Conservation (phyloP, 2,329 filamentous ascomycete genomes). For the Fusarium solani-melongenae region DNA sequence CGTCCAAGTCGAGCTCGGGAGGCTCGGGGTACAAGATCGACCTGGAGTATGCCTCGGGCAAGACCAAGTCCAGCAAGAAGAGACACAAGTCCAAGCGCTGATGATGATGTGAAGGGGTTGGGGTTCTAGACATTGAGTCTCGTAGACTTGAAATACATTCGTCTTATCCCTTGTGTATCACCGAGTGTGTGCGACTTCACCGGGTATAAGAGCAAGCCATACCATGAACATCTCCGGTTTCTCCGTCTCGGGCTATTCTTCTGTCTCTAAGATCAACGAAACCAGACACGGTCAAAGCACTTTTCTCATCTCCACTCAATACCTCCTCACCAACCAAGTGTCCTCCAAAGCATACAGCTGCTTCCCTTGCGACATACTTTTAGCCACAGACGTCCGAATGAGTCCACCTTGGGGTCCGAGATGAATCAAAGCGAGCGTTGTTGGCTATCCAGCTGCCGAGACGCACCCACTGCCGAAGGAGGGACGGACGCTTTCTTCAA, state of each 20-base stretch:
- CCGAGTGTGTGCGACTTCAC: background rate
- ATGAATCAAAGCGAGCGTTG: conserved; percentile 15
- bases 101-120: background rate
- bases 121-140: background rate
- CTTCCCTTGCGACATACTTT: conserved; percentile 12
- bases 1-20: conserved; percentile 35
- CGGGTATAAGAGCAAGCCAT: background rate
- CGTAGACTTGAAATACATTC: background rate
- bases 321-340: background rate
- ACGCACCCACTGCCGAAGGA: background rate
- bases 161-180: background rate
- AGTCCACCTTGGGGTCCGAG: conserved; percentile 29
- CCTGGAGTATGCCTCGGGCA: conserved; percentile 45
- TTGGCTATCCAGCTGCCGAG: background rate
- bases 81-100: conserved; percentile 40
- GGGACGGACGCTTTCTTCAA: background rate
- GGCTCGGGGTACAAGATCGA: conserved; percentile 43
- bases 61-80: conserved; percentile 43
- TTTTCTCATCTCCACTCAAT: background rate
- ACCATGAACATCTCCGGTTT: background rate
- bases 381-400: conserved; percentile 20
- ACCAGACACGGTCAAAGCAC: background rate
- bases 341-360: background rate
- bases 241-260: background rate
- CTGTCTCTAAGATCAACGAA: background rate